Percentiles rank a stretch among this genome's conserved stretches.
phyloP scores from a whole-genome alignment of 2,329 filamentous ascomycete genomes.

The Peltaster fructicola region DNA sequence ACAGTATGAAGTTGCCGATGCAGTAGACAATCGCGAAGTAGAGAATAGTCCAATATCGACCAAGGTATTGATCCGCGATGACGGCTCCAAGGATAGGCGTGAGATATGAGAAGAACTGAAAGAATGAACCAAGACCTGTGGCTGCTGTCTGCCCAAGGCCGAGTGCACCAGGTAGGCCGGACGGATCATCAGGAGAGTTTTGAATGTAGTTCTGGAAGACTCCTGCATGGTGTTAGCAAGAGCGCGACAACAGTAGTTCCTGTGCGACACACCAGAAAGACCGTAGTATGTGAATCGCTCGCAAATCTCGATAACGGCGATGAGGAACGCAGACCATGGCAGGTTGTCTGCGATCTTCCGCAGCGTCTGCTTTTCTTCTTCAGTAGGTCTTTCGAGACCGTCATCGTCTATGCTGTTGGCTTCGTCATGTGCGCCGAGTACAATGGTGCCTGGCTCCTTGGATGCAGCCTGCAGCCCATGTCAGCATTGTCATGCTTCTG shows the following conservation, averaged over 20 bases:
- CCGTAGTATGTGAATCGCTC: constrained; percentile 30
- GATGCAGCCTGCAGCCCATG: no score
- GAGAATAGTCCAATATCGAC: constrained; percentile 53
- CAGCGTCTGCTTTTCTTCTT: constrained; percentile 25
- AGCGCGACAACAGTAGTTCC: neutral
- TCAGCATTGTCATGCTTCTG: no score
- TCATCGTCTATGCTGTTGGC: constrained; percentile 5
- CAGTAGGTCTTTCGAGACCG: constrained; percentile 20
- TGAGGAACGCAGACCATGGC: constrained; percentile 28
- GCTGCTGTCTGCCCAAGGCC: constrained; percentile 26
- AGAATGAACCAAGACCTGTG: constrained; percentile 28
- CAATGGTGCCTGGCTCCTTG: no score
- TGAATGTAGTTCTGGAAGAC: constrained; percentile 34
- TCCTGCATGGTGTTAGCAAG: constrained; percentile 11
- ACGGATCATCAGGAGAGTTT: constrained; percentile 21
- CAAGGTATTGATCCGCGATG: constrained; percentile 49
- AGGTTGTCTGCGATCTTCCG: constrained; percentile 29
- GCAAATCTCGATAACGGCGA: constrained; percentile 32
- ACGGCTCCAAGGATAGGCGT: constrained; percentile 30
- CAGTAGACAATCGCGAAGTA: constrained; percentile 47
- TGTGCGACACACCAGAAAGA: constrained; percentile 2
- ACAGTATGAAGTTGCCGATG: constrained; percentile 48
- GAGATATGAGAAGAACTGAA: constrained; percentile 32
- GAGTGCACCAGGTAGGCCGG: constrained; percentile 23
- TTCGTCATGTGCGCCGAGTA: no score